Base-by-base conservation (phyloP, 2,329 filamentous ascomycete genomes). In the Nemania sp. region DNA sequence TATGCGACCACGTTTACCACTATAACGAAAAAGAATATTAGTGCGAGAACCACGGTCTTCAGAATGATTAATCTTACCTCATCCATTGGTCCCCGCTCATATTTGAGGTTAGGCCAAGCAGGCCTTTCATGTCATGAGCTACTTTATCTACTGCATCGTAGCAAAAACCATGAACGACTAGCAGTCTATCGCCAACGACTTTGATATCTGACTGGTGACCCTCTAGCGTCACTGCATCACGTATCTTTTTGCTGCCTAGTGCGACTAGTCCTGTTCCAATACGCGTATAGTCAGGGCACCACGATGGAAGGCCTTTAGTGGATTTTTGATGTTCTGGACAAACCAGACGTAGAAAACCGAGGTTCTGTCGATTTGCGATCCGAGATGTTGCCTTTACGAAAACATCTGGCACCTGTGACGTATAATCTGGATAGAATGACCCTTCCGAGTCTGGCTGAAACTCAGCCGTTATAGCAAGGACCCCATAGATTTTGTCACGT, bases 351-450 rank as follows among this genome's bases (percentile, higher is more conserved):
- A 58, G 32, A n/a, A 58, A 58, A 27, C 38, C 38, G n/a, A 58
- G 55, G 11, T 58, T 58, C 0, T 47, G 8, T 10, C 41, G 55
- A 29, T 13, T 58, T 18, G 55, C 41, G 2, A 58, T 58, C 4
- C 47, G 26, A 47, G 55, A 58, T 27, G 55, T 58, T 32, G 55
- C 55, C 22, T 47, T 45, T 22, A 47, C 11, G 18, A 47, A 58
- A 22, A 47, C 55, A 47, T 22, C 13, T 7, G 27, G 24, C 24
- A 22, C 41, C n/a, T 24, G 55, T 32, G 47, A 58, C n/a, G 24
- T 32, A 47, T 58, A 58, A 43, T 58, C 55, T 10, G 38, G 55
- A 32, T 20, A 32, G 27, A 47, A 5, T 3, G 55, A 3, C 29
- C 3, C 6, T 32, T 3, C 18, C 11, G 24, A 47, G 26, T 47